Percentiles rank a stretch among this genome's conserved stretches.
Evolutionary conservation across 2,329 filamentous ascomycete species (phyloP).

Genomic region (Penicillium sp.): DNA sequence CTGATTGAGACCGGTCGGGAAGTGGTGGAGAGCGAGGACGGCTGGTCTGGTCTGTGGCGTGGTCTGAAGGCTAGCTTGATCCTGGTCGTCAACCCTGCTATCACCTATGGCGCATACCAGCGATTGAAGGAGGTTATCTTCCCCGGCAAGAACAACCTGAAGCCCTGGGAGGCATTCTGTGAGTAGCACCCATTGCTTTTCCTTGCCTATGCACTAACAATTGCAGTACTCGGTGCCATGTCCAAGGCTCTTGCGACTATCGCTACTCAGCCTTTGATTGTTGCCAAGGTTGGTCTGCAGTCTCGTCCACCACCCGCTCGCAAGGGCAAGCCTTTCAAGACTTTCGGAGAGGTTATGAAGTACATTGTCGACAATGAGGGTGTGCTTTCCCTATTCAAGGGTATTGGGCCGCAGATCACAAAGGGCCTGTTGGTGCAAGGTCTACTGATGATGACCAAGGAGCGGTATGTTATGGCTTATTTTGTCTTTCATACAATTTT

Average conservation of each 20-base stretch:
- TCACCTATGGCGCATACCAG: conserved; percentile 97
- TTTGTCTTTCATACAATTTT: conserved; percentile 2
- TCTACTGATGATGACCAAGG: conserved; percentile 98
- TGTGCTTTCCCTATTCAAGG: conserved; percentile 83
- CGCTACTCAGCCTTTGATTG: conserved; percentile 90
- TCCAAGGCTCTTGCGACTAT: conserved; percentile 93
- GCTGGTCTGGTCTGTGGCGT: conserved; percentile 85
- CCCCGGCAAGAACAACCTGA: conserved; percentile 72
- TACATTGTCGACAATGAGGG: conserved; percentile 93
- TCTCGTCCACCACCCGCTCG: conserved; percentile 84
- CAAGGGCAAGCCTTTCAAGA: conserved; percentile 88
- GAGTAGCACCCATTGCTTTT: conserved; percentile 45
- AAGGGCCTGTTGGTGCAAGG: conserved; percentile 95
- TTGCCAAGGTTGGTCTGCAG: conserved; percentile 95
- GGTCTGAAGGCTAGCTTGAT: conserved; percentile 95
- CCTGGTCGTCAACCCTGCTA: conserved; percentile 91
- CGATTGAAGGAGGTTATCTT: conserved; percentile 76
- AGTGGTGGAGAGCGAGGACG: conserved; percentile 87
- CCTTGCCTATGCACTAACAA: conserved; percentile 14
- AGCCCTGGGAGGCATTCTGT: conserved; percentile 89
- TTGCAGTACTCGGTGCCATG: conserved; percentile 79
- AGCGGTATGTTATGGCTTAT: conserved; percentile 60
- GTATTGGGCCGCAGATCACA: conserved; percentile 87
- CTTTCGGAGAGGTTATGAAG: conserved; percentile 89
- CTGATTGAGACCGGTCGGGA: conserved; percentile 85